A percentile compares a stretch with the other conserved stretches of the same genome.
Conservation (phyloP, 805 yeast species). For the Candida yuanshanica region DNA sequence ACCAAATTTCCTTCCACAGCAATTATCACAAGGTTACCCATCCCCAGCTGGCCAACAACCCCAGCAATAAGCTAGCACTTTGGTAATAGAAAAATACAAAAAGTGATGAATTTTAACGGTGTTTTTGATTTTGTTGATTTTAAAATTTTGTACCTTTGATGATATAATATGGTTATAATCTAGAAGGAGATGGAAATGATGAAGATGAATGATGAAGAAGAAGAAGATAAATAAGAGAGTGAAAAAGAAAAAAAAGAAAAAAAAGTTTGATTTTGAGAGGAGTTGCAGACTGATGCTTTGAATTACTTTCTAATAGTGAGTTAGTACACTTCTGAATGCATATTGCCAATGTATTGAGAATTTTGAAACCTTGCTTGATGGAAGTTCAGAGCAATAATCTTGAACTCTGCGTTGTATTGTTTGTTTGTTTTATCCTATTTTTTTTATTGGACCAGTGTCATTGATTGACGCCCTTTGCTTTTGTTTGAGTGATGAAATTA, state of each 20-base stretch:
- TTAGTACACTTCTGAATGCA: constrained; percentile 10
- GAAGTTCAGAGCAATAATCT: neutral
- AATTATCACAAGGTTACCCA: constrained; percentile 7
- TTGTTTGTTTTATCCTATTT: neutral
- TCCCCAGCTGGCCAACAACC: constrained; percentile 9
- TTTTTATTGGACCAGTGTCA: neutral
- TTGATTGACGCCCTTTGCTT: neutral
- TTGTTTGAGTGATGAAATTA: neutral
- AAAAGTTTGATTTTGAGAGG: too few species aligned
- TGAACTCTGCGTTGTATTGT: neutral
- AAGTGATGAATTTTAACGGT: neutral
- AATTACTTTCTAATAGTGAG: neutral
- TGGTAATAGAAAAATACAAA: neutral
- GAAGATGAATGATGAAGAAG: neutral
- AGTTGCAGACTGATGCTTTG: neutral
- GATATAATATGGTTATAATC: too few species aligned
- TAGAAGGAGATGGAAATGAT: neutral
- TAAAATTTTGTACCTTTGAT: neutral
- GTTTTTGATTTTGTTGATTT: neutral
- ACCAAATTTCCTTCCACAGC: constrained; percentile 8
- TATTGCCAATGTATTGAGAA: constrained; percentile 13
- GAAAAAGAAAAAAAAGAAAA: neutral
- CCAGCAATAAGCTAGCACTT: constrained; percentile 10
- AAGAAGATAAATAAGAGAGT: too few species aligned
- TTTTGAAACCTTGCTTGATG: constrained; percentile 2